Conservation (phyloP, 129 eudicot genomes). For the Helianthus annuus region DNA sequence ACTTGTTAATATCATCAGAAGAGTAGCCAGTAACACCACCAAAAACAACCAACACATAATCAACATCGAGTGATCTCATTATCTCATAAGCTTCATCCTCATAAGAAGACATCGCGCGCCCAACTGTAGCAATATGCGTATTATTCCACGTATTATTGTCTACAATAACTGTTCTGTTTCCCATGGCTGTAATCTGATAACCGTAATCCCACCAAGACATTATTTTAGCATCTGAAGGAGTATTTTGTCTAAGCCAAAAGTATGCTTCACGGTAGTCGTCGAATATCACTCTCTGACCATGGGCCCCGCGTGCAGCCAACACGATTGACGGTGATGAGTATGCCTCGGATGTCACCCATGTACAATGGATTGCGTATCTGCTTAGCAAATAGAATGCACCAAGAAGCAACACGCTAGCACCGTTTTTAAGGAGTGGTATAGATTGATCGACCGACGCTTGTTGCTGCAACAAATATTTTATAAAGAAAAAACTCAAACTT, state of each 20-base stretch:
- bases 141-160: slow-evolving; percentile 96
- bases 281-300: slow-evolving; percentile 87
- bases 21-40: slow-evolving; percentile 99
- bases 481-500: neutral
- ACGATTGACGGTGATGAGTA: slow-evolving; percentile 97
- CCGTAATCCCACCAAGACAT: slow-evolving; percentile 99
- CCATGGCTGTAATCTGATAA: slow-evolving; percentile 95
- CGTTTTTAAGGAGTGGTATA: slow-evolving; percentile 72
- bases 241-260: slow-evolving; percentile 89
- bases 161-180: slow-evolving; percentile 85
- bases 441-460: slow-evolving; percentile 86
- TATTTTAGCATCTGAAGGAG: slow-evolving; percentile 90
- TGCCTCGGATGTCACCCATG: slow-evolving; percentile 98
- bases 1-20: slow-evolving; percentile 97
- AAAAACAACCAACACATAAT: slow-evolving; percentile 88
- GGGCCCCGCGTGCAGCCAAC: slow-evolving; percentile 88
- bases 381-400: slow-evolving; percentile 90
- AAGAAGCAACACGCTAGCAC: slow-evolving; percentile 74
- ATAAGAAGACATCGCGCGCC: slow-evolving; percentile 92
- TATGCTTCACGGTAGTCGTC: slow-evolving; percentile 99
- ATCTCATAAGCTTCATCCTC: slow-evolving; percentile 97
- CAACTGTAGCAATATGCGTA: slow-evolving; percentile 94
- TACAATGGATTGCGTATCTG: slow-evolving; percentile 84
- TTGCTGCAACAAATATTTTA: slow-evolving; percentile 25
- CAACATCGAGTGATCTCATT: slow-evolving; percentile 84